Evolutionary conservation across 352 stramenopile species (phyloP).

Genomic region (Globisporangium orthogonon): DNA sequence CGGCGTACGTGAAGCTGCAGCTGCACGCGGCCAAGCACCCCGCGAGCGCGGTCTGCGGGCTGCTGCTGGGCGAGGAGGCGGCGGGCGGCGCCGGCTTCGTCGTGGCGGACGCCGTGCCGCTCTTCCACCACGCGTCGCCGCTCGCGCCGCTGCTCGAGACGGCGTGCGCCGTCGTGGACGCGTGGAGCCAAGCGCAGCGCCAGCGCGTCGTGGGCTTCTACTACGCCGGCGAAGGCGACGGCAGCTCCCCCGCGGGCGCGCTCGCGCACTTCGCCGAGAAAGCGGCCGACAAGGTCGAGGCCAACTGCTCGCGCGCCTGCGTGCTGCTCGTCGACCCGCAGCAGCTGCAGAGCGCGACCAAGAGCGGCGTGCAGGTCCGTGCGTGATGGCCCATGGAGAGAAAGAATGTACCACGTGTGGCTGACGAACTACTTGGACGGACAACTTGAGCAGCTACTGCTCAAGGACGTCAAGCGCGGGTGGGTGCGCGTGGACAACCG

Average conservation of each 20-base stretch:
- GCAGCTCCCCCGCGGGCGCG: conserved; percentile 22
- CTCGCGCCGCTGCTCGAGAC: conserved; percentile 60
- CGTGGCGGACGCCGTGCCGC: conserved; percentile 56
- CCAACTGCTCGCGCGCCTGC: conserved; percentile 61
- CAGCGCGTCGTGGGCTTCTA: conserved; percentile 68
- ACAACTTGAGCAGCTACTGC: conserved; percentile 22
- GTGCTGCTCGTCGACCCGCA: conserved; percentile 61
- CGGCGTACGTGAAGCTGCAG: conserved; percentile 70
- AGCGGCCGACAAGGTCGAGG: conserved; percentile 59
- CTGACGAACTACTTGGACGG: background rate
- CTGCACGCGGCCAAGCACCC: conserved; percentile 66
- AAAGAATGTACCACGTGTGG: no score
- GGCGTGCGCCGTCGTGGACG: conserved; percentile 62
- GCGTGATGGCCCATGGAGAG: background rate
- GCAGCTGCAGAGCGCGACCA: conserved; percentile 47
- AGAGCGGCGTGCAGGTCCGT: conserved; percentile 39
- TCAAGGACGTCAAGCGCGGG: conserved; percentile 78
- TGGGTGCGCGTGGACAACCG: conserved; percentile 65
- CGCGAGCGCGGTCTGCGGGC: conserved; percentile 31
- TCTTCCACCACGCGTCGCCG: conserved; percentile 75
- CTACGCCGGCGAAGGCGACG: conserved; percentile 29
- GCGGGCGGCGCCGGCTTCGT: conserved; percentile 23
- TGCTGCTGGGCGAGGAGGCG: conserved; percentile 54
- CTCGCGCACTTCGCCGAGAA: conserved; percentile 57
- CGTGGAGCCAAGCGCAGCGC: conserved; percentile 34